Evolutionary conservation across 495 filamentous ascomycete species (phyloP).

Genomic region (Neurospora terricola): DNA sequence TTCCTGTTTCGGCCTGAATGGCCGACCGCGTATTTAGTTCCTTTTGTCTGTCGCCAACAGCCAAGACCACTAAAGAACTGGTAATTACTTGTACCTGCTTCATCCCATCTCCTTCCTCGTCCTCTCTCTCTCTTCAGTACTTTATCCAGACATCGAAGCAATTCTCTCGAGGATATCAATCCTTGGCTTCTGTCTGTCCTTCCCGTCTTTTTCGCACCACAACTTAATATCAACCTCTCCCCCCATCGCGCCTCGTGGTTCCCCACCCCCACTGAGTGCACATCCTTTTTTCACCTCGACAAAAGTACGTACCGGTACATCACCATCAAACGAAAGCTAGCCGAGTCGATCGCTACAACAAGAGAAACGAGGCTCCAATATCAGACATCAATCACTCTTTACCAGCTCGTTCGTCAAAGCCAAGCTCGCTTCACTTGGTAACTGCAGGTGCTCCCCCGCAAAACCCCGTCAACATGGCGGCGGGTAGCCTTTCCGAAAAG

Average conservation of each 20-base stretch:
- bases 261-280: neutral
- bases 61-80: neutral
- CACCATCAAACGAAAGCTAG: neutral
- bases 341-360: neutral
- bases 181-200: neutral
- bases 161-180: neutral
- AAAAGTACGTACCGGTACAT: neutral
- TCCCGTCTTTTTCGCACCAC: neutral
- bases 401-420: neutral
- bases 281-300: neutral
- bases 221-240: neutral
- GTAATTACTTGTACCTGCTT: neutral
- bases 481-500: slow-evolving; percentile 19
- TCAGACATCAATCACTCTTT: neutral
- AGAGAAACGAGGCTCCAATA: neutral
- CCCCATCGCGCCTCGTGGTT: neutral
- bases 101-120: neutral
- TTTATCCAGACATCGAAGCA: neutral
- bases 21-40: neutral
- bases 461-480: slow-evolving; percentile 7
- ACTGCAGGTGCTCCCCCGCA: neutral
- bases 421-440: neutral
- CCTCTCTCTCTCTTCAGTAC: neutral
- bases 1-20: neutral
- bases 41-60: neutral